Evolutionary conservation across 768 basidiomycete species (phyloP).

Genomic region (Tulasnella sp.): DNA sequence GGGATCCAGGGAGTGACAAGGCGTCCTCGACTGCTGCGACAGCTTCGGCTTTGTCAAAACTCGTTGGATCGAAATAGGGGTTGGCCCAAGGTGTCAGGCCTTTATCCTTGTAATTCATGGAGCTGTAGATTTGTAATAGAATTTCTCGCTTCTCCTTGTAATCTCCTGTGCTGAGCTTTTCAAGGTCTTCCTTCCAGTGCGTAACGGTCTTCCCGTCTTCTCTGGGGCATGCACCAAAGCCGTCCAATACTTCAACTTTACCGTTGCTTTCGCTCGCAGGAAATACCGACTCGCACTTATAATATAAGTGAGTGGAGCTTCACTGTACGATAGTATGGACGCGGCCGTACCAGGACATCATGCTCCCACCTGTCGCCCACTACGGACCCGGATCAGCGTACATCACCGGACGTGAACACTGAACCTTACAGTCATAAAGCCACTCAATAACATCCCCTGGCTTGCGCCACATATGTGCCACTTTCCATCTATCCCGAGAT

Average conservation of each 20-base stretch:
- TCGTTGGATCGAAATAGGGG: background rate
- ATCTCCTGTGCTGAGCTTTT: background rate
- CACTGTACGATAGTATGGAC: background rate
- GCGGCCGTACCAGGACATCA: background rate
- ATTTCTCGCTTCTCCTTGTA: background rate
- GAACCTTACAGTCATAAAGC: background rate
- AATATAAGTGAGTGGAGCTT: background rate
- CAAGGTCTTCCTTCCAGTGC: background rate
- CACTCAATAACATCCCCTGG: background rate
- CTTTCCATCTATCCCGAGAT: background rate
- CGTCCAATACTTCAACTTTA: background rate
- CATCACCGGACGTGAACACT: background rate
- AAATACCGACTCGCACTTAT: background rate
- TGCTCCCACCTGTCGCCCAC: background rate
- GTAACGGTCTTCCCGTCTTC: background rate
- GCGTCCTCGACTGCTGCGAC: background rate
- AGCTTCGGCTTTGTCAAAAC: background rate
- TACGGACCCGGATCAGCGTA: background rate
- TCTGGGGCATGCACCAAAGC: background rate
- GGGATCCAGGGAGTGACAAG: background rate
- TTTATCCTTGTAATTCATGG: background rate
- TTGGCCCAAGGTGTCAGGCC: background rate
- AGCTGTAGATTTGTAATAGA: background rate
- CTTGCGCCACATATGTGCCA: background rate
- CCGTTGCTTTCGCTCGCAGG: background rate